These are phyloP conservation scores for Theileria equi DNA, from an alignment of 169 alveolate genomes.

Conservation along the genomic window DNA sequence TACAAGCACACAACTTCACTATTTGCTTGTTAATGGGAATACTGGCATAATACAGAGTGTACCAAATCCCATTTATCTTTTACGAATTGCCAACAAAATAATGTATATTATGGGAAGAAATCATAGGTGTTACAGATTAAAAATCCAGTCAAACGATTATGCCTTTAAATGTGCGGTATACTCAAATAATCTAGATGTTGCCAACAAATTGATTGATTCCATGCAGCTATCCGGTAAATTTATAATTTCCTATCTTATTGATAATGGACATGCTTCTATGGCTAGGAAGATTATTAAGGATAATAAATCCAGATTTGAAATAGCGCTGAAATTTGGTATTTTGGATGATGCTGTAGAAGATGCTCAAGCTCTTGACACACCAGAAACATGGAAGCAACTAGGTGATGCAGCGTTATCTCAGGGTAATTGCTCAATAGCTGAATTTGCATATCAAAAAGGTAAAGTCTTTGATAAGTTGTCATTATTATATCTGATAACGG, in stretches of 20 bases:
- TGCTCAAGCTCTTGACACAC: slow-evolving; percentile 64
- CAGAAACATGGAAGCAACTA: slow-evolving; percentile 65
- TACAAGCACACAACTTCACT: slow-evolving; percentile 59
- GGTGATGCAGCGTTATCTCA: slow-evolving; percentile 66
- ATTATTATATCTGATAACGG: slow-evolving; percentile 83
- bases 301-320: slow-evolving; percentile 57
- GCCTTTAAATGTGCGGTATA: slow-evolving; percentile 38
- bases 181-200: slow-evolving; percentile 17
- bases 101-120: slow-evolving; percentile 40
- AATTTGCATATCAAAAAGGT: slow-evolving; percentile 81
- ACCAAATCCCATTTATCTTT: slow-evolving; percentile 34
- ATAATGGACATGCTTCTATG: slow-evolving; percentile 62
- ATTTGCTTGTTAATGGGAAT: slow-evolving; percentile 41
- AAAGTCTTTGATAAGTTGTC: slow-evolving; percentile 83
- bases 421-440: slow-evolving; percentile 86
- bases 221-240: slow-evolving; percentile 56
- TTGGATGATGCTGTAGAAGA: slow-evolving; percentile 66
- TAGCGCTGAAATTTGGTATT: slow-evolving; percentile 64
- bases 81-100: slow-evolving; percentile 7
- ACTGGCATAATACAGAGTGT: slow-evolving; percentile 28
- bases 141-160: slow-evolving; percentile 29
- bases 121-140: slow-evolving; percentile 52
- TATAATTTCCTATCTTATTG: slow-evolving; percentile 64
- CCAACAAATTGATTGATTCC: slow-evolving; percentile 43
- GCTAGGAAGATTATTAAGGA: slow-evolving; percentile 69